These are phyloP conservation scores for Coemansia javaensis DNA, from an alignment of 192 early-diverging fungal genomes.

Conservation along the genomic window DNA sequence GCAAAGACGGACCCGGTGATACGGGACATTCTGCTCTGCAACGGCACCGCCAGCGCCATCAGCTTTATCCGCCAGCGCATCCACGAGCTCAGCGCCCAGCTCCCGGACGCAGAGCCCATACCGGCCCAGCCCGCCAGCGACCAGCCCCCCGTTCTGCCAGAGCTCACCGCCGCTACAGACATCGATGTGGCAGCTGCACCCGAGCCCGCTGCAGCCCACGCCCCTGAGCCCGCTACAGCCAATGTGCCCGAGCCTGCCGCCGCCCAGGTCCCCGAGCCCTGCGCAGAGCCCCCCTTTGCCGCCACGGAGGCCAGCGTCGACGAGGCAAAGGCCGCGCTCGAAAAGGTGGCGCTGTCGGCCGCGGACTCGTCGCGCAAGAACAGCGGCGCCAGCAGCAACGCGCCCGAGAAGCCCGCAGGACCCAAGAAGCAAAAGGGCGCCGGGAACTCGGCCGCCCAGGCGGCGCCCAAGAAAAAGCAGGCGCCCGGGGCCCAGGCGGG, in stretches of 20 bases:
- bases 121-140: not conserved
- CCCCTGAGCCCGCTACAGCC: not conserved
- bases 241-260: too few relatives aligned
- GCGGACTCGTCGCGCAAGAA: not conserved
- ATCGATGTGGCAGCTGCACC: not conserved
- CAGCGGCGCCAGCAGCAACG: not conserved
- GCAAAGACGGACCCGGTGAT: slow-evolving; percentile 38
- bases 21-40: slow-evolving; percentile 30
- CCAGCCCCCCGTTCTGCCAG: too few relatives aligned
- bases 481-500: too few relatives aligned
- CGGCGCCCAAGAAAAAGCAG: not conserved
- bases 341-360: not conserved
- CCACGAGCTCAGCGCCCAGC: slow-evolving; percentile 29
- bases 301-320: not conserved
- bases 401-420: not conserved
- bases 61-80: slow-evolving; percentile 39
- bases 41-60: slow-evolving; percentile 27
- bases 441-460: not conserved
- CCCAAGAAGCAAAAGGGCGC: not conserved
- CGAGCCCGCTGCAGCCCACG: not conserved
- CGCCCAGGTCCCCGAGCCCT: too few relatives aligned
- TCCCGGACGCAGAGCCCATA: slow-evolving; percentile 2
- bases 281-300: not conserved
- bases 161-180: too few relatives aligned
- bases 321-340: not conserved